Conservation (phyloP, 2,329 filamentous ascomycete genomes). For the Fusarium albidum region DNA sequence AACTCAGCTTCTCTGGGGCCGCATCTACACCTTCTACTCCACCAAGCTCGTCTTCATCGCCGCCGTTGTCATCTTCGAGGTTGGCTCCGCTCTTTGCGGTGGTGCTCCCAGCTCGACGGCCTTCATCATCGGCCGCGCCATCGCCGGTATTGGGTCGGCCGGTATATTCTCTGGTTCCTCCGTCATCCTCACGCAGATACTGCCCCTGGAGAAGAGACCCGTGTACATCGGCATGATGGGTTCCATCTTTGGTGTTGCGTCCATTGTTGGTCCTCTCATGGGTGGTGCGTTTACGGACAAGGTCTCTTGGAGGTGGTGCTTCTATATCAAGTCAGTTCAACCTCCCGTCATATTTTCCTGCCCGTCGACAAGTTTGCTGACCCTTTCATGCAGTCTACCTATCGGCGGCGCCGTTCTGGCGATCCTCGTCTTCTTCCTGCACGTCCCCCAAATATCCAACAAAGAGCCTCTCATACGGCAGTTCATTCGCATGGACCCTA, state of each 20-base stretch:
- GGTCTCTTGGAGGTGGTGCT: conserved; percentile 31
- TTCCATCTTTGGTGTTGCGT: conserved; percentile 53
- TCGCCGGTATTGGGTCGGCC: conserved; percentile 47
- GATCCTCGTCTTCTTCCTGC: conserved; percentile 54
- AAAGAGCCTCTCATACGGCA: conserved; percentile 44
- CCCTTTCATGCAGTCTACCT: conserved; percentile 41
- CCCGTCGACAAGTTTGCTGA: too few species aligned
- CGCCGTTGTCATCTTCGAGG: conserved; percentile 35
- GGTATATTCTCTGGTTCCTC: conserved; percentile 47
- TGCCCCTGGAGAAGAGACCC: conserved; percentile 20
- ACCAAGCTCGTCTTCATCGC: conserved; percentile 39
- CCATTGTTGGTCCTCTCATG: conserved; percentile 29
- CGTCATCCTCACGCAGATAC: conserved; percentile 19
- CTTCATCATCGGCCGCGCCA: conserved; percentile 49
- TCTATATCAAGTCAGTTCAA: conserved; percentile 46
- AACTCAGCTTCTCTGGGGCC: conserved; percentile 39
- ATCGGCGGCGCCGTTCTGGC: conserved; percentile 53
- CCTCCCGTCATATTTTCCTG: neutral
- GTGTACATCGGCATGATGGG: conserved; percentile 43
- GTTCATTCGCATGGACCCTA: conserved; percentile 54
- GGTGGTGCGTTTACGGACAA: conserved; percentile 22
- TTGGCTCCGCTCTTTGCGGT: conserved; percentile 37
- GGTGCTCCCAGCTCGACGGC: conserved; percentile 41
- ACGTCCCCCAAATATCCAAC: conserved; percentile 45
- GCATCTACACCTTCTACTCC: conserved; percentile 41